Percentiles rank a stretch among this genome's conserved stretches.
Evolutionary conservation across 305 asterid species (phyloP).

Genomic region (Fraxinus angustifolia): DNA sequence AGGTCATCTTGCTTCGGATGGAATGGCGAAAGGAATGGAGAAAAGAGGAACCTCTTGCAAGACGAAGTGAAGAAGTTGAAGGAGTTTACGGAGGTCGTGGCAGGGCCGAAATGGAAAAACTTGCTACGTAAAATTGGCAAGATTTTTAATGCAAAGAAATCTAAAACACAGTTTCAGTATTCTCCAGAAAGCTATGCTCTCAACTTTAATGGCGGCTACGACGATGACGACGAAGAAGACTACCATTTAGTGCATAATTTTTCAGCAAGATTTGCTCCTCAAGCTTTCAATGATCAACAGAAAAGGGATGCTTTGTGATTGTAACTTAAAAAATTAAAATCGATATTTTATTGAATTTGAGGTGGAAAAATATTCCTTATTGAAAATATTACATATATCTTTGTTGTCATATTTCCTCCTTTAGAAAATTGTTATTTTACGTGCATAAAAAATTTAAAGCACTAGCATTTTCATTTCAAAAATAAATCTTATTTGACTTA

Average conservation of each 20-base stretch:
- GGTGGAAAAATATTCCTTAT: neutral
- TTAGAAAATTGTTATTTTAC: neutral
- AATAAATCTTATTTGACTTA: too few relatives aligned
- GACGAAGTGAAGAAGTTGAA: slow-evolving; percentile 31
- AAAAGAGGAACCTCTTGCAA: slow-evolving; percentile 24
- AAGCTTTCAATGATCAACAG: slow-evolving; percentile 30
- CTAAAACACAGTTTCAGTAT: slow-evolving; percentile 39
- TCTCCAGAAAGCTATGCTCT: slow-evolving; percentile 66
- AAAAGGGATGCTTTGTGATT: slow-evolving; percentile 26
- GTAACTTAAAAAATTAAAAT: neutral
- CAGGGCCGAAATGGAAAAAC: slow-evolving; percentile 75
- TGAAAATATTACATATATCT: too few relatives aligned
- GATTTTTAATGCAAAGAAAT: slow-evolving; percentile 26
- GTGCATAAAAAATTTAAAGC: neutral
- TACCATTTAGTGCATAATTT: slow-evolving; percentile 40
- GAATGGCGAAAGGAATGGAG: slow-evolving; percentile 18
- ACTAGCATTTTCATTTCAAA: too few relatives aligned
- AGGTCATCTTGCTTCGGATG: slow-evolving; percentile 35
- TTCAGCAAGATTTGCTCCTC: slow-evolving; percentile 50
- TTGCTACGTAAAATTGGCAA: slow-evolving; percentile 48
- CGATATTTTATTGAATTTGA: neutral
- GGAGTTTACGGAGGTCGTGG: slow-evolving; percentile 54
- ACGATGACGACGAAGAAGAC: slow-evolving; percentile 11
- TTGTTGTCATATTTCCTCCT: neutral
- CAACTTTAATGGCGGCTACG: slow-evolving; percentile 44